Conservation (phyloP, 192 early-diverging fungal species). For the Gaertneriomyces semiglobifer region DNA sequence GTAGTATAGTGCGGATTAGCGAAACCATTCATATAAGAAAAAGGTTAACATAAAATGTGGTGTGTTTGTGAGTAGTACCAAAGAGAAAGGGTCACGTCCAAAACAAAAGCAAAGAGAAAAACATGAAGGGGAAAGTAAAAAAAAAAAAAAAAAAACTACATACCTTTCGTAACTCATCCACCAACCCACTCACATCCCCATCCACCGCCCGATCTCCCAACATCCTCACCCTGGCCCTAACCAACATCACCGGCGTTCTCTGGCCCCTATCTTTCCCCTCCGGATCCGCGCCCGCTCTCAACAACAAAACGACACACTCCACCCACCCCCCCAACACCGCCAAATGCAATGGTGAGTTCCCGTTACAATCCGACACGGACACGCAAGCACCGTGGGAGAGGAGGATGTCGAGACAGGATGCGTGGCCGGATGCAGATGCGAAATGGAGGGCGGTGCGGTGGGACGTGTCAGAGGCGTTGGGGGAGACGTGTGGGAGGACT, state of each 20-base stretch:
- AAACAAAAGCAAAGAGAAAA: too few species aligned
- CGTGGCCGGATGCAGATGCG: conserved; percentile 72
- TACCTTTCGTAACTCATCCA: too few species aligned
- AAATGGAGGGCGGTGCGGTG: conserved; percentile 80
- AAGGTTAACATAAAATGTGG: too few species aligned
- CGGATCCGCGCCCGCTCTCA: conserved; percentile 24
- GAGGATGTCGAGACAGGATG: conserved; percentile 57
- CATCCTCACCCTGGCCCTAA: neutral
- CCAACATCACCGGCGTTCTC: conserved; percentile 13
- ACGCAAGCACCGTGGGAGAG: conserved; percentile 28
- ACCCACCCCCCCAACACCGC: conserved; percentile 31
- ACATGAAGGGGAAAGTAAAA: too few species aligned
- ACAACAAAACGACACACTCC: conserved; percentile 23
- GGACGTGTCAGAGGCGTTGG: conserved; percentile 10
- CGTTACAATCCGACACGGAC: conserved; percentile 30
- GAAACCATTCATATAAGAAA: too few species aligned
- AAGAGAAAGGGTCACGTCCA: too few species aligned
- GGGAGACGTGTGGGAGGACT: too few species aligned
- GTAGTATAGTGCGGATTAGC: too few species aligned
- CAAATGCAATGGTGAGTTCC: conserved; percentile 40
- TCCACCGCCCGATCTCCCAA: too few species aligned
- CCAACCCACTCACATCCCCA: too few species aligned
- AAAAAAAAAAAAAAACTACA: too few species aligned
- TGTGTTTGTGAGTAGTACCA: too few species aligned
- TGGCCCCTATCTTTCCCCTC: neutral